Evolutionary conservation across 176 grass and related monocot species (phyloP).

Genomic region (Hyparrhenia diplandra): DNA sequence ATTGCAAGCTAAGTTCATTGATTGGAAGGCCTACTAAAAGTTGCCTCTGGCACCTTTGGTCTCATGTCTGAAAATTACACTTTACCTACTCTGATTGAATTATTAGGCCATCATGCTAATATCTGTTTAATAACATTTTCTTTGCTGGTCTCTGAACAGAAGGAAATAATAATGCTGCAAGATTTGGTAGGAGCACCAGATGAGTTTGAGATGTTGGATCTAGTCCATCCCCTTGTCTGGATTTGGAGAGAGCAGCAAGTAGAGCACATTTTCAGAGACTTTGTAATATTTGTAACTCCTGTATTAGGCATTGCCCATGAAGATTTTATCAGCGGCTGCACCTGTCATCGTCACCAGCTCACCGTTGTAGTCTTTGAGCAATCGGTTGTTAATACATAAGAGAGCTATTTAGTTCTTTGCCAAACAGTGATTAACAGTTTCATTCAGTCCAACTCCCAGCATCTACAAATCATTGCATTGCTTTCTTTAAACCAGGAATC

Average conservation of each 20-base stretch:
- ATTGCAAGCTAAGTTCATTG: slow-evolving; percentile 33
- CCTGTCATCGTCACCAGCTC: neutral
- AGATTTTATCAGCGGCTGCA: slow-evolving; percentile 26
- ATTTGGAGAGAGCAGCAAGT: slow-evolving; percentile 25
- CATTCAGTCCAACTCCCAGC: neutral
- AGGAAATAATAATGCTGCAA: slow-evolving; percentile 58
- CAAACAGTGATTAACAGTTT: slow-evolving; percentile 2
- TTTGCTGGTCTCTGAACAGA: slow-evolving; percentile 23
- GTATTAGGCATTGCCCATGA: slow-evolving; percentile 32
- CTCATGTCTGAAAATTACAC: slow-evolving; percentile 8
- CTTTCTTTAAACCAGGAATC: neutral
- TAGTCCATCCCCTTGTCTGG: slow-evolving; percentile 64
- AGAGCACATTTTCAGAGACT: slow-evolving; percentile 30
- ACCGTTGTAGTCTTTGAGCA: slow-evolving; percentile 28
- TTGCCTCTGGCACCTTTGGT: neutral
- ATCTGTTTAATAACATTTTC: neutral
- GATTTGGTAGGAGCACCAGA: slow-evolving; percentile 45
- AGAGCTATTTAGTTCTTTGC: slow-evolving; percentile 26
- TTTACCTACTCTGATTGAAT: neutral
- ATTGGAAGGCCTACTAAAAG: slow-evolving; percentile 26
- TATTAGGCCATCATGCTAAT: slow-evolving; percentile 5
- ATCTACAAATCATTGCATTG: neutral
- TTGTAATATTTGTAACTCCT: slow-evolving; percentile 33
- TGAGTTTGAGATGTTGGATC: slow-evolving; percentile 70
- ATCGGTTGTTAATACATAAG: slow-evolving; percentile 46